Evolutionary conservation across 257 asterid genomes (phyloP).

Genomic region (Solanum sejunctum): DNA sequence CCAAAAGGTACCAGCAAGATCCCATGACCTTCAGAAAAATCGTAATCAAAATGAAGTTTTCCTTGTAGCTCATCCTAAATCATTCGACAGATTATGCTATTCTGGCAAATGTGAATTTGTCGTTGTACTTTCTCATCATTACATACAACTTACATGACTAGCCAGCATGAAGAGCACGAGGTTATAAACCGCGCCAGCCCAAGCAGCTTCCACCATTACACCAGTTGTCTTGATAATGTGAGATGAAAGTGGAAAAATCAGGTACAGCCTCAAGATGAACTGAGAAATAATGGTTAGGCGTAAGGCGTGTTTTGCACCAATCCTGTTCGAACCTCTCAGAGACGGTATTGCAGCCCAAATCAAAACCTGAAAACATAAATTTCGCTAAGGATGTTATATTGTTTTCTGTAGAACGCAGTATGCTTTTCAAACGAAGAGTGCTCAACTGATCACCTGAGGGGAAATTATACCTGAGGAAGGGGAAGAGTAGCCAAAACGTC

Average conservation of each 20-base stretch:
- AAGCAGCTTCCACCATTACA: constrained; percentile 56
- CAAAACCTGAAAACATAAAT: constrained; percentile 19
- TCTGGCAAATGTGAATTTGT: not conserved
- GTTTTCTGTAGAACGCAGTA: not conserved
- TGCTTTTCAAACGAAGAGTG: not conserved
- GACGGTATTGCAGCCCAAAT: constrained; percentile 53
- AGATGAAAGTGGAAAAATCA: constrained; percentile 50
- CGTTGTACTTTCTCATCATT: not conserved
- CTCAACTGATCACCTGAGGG: not conserved
- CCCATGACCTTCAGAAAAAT: constrained; percentile 36
- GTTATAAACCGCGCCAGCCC: constrained; percentile 79
- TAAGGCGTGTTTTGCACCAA: constrained; percentile 36
- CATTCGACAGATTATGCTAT: not conserved
- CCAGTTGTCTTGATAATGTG: constrained; percentile 54
- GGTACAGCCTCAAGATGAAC: constrained; percentile 35
- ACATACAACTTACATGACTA: constrained; percentile 42
- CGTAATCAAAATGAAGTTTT: not conserved
- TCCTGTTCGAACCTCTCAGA: constrained; percentile 37
- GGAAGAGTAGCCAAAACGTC: constrained; percentile 54
- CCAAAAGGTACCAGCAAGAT: constrained; percentile 60
- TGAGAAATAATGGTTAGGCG: constrained; percentile 39
- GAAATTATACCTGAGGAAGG: constrained; percentile 49
- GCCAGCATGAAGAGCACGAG: constrained; percentile 60
- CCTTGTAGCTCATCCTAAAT: not conserved
- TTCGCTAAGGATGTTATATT: not conserved